Conservation (phyloP, 1,284 basidiomycete genomes). For the Rhodotorula sp. region DNA sequence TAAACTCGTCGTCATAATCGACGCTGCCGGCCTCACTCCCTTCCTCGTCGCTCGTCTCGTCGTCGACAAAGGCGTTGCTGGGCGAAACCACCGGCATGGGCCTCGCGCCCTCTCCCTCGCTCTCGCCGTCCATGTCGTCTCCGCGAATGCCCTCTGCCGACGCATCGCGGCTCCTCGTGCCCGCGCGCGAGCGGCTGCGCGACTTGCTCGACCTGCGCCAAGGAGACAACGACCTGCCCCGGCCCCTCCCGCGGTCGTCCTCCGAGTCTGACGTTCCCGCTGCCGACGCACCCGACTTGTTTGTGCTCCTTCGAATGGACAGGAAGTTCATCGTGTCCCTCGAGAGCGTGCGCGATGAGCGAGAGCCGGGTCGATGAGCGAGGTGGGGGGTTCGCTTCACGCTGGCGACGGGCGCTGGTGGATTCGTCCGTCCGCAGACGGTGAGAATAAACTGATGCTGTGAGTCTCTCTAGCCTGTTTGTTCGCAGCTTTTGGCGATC, state of each 20-base stretch:
- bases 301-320: conserved; percentile 15
- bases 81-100: conserved; percentile 22
- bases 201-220: conserved; percentile 21
- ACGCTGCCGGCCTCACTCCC: conserved; percentile 23
- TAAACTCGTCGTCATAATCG: conserved; percentile 16
- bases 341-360: background rate
- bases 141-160: conserved; percentile 31
- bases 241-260: conserved; percentile 8
- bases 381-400: too few species aligned
- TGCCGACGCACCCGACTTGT: background rate
- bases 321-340: conserved; percentile 22
- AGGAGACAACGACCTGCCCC: conserved; percentile 25
- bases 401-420: background rate
- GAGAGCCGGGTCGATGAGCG: background rate
- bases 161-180: conserved; percentile 4
- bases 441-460: too few species aligned
- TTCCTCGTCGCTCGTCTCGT: conserved; percentile 26
- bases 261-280: background rate
- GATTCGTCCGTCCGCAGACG: background rate
- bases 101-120: conserved; percentile 10
- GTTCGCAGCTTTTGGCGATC: too few species aligned
- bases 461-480: too few species aligned
- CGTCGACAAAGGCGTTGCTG: conserved; percentile 28
- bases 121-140: conserved; percentile 31
- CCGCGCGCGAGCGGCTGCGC: background rate